Conservation (phyloP, 306 rosid genomes). For the Dicorynia guianensis region DNA sequence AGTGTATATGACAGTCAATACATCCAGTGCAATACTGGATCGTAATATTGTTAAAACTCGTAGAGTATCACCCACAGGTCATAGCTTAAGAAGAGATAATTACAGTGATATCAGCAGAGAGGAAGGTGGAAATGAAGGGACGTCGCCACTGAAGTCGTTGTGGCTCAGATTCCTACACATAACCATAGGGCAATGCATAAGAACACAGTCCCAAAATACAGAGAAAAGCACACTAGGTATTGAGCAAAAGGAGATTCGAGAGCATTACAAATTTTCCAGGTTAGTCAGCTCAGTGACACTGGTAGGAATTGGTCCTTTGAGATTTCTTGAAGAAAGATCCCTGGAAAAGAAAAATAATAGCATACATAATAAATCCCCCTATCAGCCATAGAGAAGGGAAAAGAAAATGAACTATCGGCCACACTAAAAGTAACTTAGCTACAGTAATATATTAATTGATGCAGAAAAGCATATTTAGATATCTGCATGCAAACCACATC, state of each 20-base stretch:
- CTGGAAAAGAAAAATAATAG: conserved; percentile 52
- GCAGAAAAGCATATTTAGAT: neutral
- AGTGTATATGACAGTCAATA: too few species aligned
- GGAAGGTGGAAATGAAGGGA: conserved; percentile 65
- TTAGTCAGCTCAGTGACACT: conserved; percentile 62
- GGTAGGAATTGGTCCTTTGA: conserved; percentile 70
- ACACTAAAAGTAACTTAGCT: conserved; percentile 14
- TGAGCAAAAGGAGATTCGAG: conserved; percentile 18
- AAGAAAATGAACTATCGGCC: neutral
- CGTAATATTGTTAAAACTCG: neutral
- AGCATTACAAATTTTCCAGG: conserved; percentile 67
- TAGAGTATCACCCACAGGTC: neutral
- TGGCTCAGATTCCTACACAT: conserved; percentile 76
- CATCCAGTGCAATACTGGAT: too few species aligned
- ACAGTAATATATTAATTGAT: conserved; percentile 17
- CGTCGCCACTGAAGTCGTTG: conserved; percentile 59
- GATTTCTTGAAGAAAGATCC: conserved; percentile 69
- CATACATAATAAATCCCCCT: neutral
- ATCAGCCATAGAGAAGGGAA: neutral
- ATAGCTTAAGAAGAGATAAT: conserved; percentile 41
- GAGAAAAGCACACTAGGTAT: conserved; percentile 15
- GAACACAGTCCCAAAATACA: conserved; percentile 29
- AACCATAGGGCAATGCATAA: conserved; percentile 37
- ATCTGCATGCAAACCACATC: neutral
- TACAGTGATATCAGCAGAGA: conserved; percentile 77